Evolutionary conservation across 2,329 filamentous ascomycete species (phyloP), one percentile per base, ranked within the genome.

Genomic region (Ophiostoma pallidulum): DNA sequence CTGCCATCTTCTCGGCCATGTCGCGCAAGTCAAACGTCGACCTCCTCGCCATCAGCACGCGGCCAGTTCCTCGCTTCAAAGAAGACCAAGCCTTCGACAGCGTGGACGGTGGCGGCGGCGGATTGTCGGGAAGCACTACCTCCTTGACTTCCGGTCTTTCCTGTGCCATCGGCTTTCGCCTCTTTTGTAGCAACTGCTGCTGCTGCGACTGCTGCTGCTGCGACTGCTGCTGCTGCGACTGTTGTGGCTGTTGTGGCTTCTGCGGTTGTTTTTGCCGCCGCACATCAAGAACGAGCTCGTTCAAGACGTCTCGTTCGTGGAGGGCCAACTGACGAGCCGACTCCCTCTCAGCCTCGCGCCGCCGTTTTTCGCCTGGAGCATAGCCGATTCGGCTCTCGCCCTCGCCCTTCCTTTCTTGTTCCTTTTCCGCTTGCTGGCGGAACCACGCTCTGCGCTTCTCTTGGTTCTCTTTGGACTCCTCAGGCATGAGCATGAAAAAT

Each of bases 391-490:
- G n/a, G n/a, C n/a, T n/a, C n/a, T n/a, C 36, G 35, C 3, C 18
- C 20, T 10, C 28, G 22, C 19, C 35, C 22, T 13, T 48, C 38
- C 3, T n/a, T n/a, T 16, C 43, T 29, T 0, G 22, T 13, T 48
- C 38, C 3, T n/a, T n/a, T 16, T 45, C 31, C 0, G 22, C 51
- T 14, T 47, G 43, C 26, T 55, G 36, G 7, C 46, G 49, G 32
- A 55, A 55, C 48, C 48, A 55, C 1, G 12, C 37, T 4, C 50
- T 45, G 0, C 53, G 48, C 28, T 50, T 54, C 6, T 47, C 48
- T 0, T 48, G 46, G 12, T 49, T 42, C 14, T 8, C 35, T n/a
- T 47, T 51, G 10, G 49, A 43, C 8, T 37, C 26, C 10, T 50
- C 45, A 2, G 38, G 31, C 35, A 32, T 37, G 1, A 51, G 38